Percentiles rank a stretch among this genome's conserved stretches.
Conservation (phyloP, 73 alveolate species). For the Symbiodinium natans region DNA sequence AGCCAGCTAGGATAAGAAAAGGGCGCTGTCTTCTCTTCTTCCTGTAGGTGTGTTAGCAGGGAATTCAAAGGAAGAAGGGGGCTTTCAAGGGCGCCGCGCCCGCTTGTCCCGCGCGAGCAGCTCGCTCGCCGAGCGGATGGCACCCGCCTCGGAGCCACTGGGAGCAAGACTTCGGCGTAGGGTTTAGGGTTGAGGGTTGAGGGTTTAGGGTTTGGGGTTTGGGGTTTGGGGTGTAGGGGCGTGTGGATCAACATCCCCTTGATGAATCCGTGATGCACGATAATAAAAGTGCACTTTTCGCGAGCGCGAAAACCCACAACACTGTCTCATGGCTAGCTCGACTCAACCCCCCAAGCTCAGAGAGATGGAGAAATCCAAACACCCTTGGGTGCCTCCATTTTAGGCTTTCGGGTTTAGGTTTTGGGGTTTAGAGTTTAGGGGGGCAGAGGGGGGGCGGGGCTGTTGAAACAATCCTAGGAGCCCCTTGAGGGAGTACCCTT, state of each 20-base stretch:
- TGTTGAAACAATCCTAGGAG: no score
- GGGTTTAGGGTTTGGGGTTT: background rate
- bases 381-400: no score
- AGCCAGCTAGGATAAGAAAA: no score
- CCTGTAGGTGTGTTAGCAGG: no score
- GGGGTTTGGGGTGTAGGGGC: background rate
- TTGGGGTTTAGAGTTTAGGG: background rate
- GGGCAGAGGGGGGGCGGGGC: no score
- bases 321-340: background rate
- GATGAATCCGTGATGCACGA: no score
- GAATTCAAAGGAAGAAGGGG: no score
- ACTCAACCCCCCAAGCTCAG: background rate
- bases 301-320: background rate
- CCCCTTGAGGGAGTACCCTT: no score
- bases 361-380: background rate
- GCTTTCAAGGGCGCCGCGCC: no score
- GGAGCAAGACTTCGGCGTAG: background rate
- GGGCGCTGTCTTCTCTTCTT: no score
- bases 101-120: slow-evolving; percentile 2
- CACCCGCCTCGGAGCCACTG: background rate
- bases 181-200: background rate
- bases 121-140: background rate
- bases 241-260: background rate
- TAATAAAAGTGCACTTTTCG: no score
- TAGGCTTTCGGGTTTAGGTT: background rate